Evolutionary conservation across 2,329 filamentous ascomycete genomes (phyloP).

Genomic region (Colletotrichum echinochloae): DNA sequence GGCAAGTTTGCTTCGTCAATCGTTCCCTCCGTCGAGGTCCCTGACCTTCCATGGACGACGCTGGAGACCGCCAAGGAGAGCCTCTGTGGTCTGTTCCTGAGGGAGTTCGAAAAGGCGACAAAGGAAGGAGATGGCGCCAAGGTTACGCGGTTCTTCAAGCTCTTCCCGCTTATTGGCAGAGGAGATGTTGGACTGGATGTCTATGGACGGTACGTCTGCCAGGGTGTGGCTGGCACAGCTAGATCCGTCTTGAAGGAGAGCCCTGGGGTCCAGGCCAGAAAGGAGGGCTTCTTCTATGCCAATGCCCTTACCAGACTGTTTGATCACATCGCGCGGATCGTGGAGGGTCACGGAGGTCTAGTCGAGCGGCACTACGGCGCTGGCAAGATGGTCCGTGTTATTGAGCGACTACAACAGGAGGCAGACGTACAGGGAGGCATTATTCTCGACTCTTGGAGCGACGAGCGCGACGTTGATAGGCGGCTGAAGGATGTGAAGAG

Average conservation of each 20-base stretch:
- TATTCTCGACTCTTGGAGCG: conserved; percentile 93
- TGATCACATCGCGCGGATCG: conserved; percentile 96
- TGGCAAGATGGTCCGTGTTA: conserved; percentile 94
- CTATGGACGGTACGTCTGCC: conserved; percentile 95
- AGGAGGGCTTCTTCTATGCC: conserved; percentile 91
- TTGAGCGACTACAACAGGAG: conserved; percentile 92
- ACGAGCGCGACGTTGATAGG: conserved; percentile 86
- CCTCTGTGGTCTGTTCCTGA: conserved; percentile 87
- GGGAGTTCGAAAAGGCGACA: conserved; percentile 95
- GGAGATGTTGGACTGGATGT: conserved; percentile 92
- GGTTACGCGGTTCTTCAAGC: conserved; percentile 96
- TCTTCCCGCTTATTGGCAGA: conserved; percentile 93
- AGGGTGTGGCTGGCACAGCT: conserved; percentile 88
- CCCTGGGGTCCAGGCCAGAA: conserved; percentile 59
- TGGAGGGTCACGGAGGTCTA: conserved; percentile 89
- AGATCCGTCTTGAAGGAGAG: conserved; percentile 81
- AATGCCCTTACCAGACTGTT: conserved; percentile 92
- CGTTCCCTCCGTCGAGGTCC: conserved; percentile 95
- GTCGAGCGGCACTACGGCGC: conserved; percentile 94
- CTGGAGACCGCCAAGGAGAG: conserved; percentile 89
- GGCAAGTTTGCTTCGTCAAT: conserved; percentile 91
- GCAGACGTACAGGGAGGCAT: conserved; percentile 97
- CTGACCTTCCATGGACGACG: conserved; percentile 88
- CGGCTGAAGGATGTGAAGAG: conserved; percentile 95
- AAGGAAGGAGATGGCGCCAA: conserved; percentile 87